Evolutionary conservation across 495 filamentous ascomycete genomes (phyloP), one percentile per base, ranked within the genome.

Genomic region (Parathielavia appendiculata): DNA sequence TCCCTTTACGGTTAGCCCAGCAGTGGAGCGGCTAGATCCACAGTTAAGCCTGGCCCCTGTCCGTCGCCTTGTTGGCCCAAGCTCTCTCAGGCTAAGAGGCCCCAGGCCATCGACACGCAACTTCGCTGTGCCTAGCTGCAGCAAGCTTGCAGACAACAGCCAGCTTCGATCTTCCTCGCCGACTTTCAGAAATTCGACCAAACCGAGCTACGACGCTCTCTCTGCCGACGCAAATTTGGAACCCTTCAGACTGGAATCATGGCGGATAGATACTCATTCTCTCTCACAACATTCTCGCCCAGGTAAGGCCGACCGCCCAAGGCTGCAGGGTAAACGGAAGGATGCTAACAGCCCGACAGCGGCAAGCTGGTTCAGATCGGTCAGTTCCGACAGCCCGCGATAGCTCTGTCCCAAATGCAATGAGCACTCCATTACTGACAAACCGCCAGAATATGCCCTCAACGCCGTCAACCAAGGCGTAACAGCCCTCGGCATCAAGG

Each of bases 181-280:
- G 14, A 59, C 48, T 36, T 26, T 23, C 4, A 35, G 20, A 45
- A 45, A 51, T 23, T 0, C 34, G 30, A 35, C 26, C 23, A 49
- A 56, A 48, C 43, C 62, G 56, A 56, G 34, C 53, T 48, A 49
- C 57, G 19, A 62, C 16, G 51, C 38, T 9, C 19, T 10, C 6
- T 22, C 17, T 23, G 44, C 64, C 49, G 56, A 39, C 26, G 13
- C 26, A 53, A 45, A 26, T 32, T 13, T 30, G n/a, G 20, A 45
- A n/a, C 23, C 39, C 44, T 41, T 17, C 44, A 60, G 12, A 53
- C 22, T 35, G 41, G 19, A 63, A 76, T 62, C 69, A 99, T 99
- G 93, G 91, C 93, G 63, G 95, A 99, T 77, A 83, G 95, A 79
- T 99, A 99, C 75, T 97, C 93, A 47, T 99, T 97, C 86, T 97